Conservation (phyloP, 169 alveolate genomes). For the Eimeria praecox region DNA sequence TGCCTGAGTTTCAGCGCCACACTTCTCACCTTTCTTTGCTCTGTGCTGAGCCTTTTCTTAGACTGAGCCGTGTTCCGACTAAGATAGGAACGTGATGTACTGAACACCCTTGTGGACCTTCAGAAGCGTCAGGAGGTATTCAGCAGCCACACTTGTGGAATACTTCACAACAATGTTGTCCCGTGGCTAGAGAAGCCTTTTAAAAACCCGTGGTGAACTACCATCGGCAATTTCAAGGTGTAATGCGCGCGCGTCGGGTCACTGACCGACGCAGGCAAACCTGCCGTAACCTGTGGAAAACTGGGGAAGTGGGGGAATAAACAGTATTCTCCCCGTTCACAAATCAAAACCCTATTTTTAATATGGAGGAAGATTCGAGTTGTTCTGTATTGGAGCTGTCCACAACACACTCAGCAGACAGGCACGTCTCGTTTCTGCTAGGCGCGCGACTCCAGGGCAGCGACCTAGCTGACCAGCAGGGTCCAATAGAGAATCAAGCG, state of each 20-base stretch:
- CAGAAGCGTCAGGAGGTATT: background rate
- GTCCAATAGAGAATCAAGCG: background rate
- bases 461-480: slow-evolving; percentile 15
- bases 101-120: background rate
- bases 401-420: slow-evolving; percentile 8
- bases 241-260: slow-evolving; percentile 27
- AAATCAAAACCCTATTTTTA: slow-evolving; percentile 36
- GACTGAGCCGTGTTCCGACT: background rate
- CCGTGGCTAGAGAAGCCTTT: background rate
- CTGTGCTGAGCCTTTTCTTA: background rate
- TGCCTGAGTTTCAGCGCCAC: background rate
- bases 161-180: background rate
- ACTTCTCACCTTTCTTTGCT: background rate
- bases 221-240: slow-evolving; percentile 32
- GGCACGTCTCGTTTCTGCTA: slow-evolving; percentile 33
- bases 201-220: background rate
- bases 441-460: slow-evolving; percentile 1
- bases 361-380: background rate
- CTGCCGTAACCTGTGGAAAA: slow-evolving; percentile 26
- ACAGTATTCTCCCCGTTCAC: background rate
- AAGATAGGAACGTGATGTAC: background rate
- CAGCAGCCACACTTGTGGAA: background rate
- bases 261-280: slow-evolving; percentile 15
- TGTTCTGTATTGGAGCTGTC: background rate
- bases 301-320: background rate